Evolutionary conservation across 768 basidiomycete genomes (phyloP).

Genomic region (Auricularia sp.): DNA sequence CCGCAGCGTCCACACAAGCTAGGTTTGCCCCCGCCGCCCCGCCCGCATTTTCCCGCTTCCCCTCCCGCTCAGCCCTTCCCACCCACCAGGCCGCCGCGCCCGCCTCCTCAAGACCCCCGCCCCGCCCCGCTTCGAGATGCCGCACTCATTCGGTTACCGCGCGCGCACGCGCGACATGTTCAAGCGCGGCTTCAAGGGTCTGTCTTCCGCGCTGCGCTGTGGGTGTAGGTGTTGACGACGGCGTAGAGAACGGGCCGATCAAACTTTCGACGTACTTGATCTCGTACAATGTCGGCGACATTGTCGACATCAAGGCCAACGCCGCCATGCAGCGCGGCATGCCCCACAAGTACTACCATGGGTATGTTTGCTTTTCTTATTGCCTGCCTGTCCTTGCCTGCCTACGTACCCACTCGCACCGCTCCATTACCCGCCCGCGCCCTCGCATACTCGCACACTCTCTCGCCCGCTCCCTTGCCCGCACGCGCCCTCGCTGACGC

Average conservation of each 20-base stretch:
- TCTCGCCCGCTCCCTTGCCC: too few relatives aligned
- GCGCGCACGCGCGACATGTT: conserved; percentile 99
- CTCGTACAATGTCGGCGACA: conserved; percentile 92
- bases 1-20: neutral
- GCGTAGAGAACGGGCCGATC: conserved; percentile 75
- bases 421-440: too few relatives aligned
- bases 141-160: conserved; percentile 99
- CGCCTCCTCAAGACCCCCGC: conserved; percentile 35
- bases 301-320: conserved; percentile 99
- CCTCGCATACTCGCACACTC: too few relatives aligned
- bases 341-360: conserved; percentile 99
- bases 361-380: conserved; percentile 42
- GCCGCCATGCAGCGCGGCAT: conserved; percentile 99
- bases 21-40: conserved; percentile 1
- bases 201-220: neutral
- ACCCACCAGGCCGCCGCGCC: conserved; percentile 19
- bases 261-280: conserved; percentile 89
- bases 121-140: conserved; percentile 44
- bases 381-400: too few relatives aligned
- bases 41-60: neutral
- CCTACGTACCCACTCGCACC: too few relatives aligned
- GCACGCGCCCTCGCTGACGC: neutral
- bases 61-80: conserved; percentile 4
- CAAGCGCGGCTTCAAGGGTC: conserved; percentile 97
- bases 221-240: neutral